Conservation (phyloP, 768 basidiomycete genomes). For the Xerocomellus amylosporus region DNA sequence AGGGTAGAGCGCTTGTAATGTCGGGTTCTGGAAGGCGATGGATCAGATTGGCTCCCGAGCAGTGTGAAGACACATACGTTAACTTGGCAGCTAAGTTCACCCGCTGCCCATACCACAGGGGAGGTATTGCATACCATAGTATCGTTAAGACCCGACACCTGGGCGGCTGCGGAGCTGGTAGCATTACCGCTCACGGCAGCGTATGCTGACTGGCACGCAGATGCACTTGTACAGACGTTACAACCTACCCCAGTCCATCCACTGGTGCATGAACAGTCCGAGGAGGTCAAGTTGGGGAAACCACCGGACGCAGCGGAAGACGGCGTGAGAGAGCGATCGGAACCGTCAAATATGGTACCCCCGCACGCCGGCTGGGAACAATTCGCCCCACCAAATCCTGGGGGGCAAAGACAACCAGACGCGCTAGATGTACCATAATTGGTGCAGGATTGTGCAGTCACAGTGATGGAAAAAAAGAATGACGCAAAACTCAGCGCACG, state of each 20-base stretch:
- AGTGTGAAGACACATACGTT: slow-evolving; percentile 51
- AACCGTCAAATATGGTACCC: slow-evolving; percentile 76
- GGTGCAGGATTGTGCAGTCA: slow-evolving; percentile 25
- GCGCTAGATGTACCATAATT: slow-evolving; percentile 24
- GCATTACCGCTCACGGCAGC: slow-evolving; percentile 39
- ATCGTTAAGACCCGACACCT: slow-evolving; percentile 45
- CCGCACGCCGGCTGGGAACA: slow-evolving; percentile 75
- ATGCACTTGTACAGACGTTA: slow-evolving; percentile 70
- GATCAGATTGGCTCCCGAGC: not conserved
- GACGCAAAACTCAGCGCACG: slow-evolving; percentile 9
- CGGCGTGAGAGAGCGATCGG: slow-evolving; percentile 50
- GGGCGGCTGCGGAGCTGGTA: slow-evolving; percentile 29
- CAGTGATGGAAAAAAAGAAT: slow-evolving; percentile 11
- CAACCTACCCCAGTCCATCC: slow-evolving; percentile 81
- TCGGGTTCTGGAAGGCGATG: slow-evolving; percentile 62
- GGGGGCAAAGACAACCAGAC: slow-evolving; percentile 66
- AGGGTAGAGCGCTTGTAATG: slow-evolving; percentile 74
- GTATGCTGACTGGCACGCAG: slow-evolving; percentile 68
- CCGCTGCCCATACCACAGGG: slow-evolving; percentile 70
- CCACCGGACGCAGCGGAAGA: slow-evolving; percentile 35
- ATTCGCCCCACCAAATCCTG: slow-evolving; percentile 71
- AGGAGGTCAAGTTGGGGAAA: slow-evolving; percentile 64
- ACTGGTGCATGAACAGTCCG: slow-evolving; percentile 63
- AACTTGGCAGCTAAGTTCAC: slow-evolving; percentile 84
- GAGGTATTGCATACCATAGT: slow-evolving; percentile 70